These are phyloP conservation scores for Excoecaria agallocha DNA, from an alignment of 345 rosid genomes.

Conservation along the genomic window DNA sequence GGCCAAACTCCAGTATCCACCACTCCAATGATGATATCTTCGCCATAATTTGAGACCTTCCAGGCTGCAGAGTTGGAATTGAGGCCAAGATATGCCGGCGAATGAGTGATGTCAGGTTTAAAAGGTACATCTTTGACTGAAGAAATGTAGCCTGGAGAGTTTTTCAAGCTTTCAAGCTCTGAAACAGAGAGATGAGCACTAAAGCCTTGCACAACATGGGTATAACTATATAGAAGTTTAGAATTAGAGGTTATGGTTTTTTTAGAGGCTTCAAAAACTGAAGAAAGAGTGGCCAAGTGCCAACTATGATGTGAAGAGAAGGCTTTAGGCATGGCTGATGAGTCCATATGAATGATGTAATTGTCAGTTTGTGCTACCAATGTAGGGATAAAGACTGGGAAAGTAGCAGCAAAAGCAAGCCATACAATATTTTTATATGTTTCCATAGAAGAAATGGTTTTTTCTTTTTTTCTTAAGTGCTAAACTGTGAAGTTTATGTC, in stretches of 20 bases:
- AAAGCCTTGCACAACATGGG: slow-evolving; percentile 21
- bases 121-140: slow-evolving; percentile 15
- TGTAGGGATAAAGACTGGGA: neutral
- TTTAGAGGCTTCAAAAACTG: neutral
- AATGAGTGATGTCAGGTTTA: slow-evolving; percentile 22
- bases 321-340: slow-evolving; percentile 26
- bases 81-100: slow-evolving; percentile 21
- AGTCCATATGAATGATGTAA: slow-evolving; percentile 28
- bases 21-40: slow-evolving; percentile 27
- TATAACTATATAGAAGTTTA: slow-evolving; percentile 18
- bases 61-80: slow-evolving; percentile 13
- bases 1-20: slow-evolving; percentile 38
- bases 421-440: neutral
- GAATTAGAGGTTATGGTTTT: neutral
- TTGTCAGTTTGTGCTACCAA: slow-evolving; percentile 15
- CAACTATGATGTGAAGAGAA: slow-evolving; percentile 17
- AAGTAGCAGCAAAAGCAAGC: no score
- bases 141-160: slow-evolving; percentile 21
- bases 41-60: slow-evolving; percentile 21
- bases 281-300: slow-evolving; percentile 17
- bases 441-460: neutral
- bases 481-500: neutral
- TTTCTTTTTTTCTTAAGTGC: neutral
- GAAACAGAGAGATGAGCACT: slow-evolving; percentile 23
- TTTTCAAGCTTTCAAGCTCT: slow-evolving; percentile 21